Percentiles rank a stretch among this genome's conserved stretches.
These are phyloP conservation scores for Phytopythium litorale DNA, from an alignment of 352 stramenopile genomes.

Conservation along the genomic window DNA sequence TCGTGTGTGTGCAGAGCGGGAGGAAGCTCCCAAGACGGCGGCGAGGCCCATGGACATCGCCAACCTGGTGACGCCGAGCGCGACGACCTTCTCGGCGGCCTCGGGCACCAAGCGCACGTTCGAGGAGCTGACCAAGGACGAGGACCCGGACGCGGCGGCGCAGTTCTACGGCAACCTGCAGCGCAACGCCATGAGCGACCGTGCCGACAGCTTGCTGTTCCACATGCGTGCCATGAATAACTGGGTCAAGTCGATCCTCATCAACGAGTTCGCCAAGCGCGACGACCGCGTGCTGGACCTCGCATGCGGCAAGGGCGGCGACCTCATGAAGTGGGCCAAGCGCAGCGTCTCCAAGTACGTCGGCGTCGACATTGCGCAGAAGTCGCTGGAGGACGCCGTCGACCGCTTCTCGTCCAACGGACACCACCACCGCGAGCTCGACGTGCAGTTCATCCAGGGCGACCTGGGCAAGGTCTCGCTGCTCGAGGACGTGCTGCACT, in stretches of 20 bases:
- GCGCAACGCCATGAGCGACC: conserved; percentile 62
- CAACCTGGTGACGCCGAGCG: conserved; percentile 40
- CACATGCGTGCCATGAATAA: conserved; percentile 98
- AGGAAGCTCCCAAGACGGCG: conserved; percentile 16
- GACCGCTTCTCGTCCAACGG: conserved; percentile 73
- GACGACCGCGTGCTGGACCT: conserved; percentile 95
- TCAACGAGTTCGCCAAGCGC: conserved; percentile 83
- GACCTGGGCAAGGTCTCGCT: conserved; percentile 73
- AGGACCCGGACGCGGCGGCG: conserved; percentile 61
- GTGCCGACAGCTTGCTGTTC: conserved; percentile 91
- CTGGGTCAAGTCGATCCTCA: conserved; percentile 97
- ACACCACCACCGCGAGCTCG: conserved; percentile 67
- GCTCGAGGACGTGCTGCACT: conserved; percentile 57
- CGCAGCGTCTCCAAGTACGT: conserved; percentile 93
- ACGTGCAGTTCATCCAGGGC: conserved; percentile 77
- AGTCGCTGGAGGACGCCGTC: conserved; percentile 93
- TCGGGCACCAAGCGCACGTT: conserved; percentile 41
- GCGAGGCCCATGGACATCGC: conserved; percentile 47
- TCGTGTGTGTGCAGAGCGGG: conserved; percentile 10
- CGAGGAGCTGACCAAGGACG: conserved; percentile 49
- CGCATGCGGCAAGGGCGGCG: conserved; percentile 97
- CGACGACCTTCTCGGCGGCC: conserved; percentile 8
- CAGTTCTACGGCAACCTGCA: conserved; percentile 86
- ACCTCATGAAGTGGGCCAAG: conserved; percentile 97
- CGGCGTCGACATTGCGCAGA: conserved; percentile 96